A percentile compares a stretch with the other conserved stretches of the same genome.
Evolutionary conservation across 1,139 yeast species (phyloP).

Genomic region (Saccharomyces uvarum): DNA sequence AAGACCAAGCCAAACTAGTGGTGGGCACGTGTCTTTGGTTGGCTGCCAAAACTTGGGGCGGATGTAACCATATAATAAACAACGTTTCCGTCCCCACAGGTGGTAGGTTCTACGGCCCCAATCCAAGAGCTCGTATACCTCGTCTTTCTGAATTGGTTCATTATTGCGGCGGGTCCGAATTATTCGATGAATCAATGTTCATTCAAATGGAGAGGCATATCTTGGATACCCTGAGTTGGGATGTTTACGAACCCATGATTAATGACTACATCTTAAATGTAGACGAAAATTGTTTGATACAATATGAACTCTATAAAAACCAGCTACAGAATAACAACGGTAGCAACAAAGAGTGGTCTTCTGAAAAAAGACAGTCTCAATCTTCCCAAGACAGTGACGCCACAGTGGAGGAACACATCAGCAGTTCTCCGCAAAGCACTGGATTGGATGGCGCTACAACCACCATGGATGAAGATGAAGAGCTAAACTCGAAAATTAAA

Average conservation of each 20-base stretch:
- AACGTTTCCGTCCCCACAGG: constrained; percentile 43
- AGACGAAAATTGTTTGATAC: constrained; percentile 36
- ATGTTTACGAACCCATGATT: constrained; percentile 49
- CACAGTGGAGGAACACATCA: constrained; percentile 20
- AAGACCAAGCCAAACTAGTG: constrained; percentile 84
- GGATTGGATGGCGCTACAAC: constrained; percentile 8
- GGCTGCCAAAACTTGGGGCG: constrained; percentile 76
- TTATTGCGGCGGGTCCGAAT: constrained; percentile 52
- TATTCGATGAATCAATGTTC: constrained; percentile 85
- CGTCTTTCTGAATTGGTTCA: constrained; percentile 54
- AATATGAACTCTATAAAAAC: constrained; percentile 33
- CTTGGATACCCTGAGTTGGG: constrained; percentile 78
- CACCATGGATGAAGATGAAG: constrained; percentile 27
- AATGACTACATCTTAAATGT: constrained; percentile 44
- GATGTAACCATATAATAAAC: constrained; percentile 72
- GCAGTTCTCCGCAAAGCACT: background rate
- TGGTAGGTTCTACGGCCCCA: constrained; percentile 57
- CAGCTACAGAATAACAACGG: constrained; percentile 28
- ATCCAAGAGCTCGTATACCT: constrained; percentile 59
- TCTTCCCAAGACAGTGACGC: constrained; percentile 27
- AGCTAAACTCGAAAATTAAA: constrained; percentile 25
- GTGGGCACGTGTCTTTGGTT: constrained; percentile 94
- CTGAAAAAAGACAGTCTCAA: constrained; percentile 21
- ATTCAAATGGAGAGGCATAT: constrained; percentile 93
- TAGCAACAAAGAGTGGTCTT: constrained; percentile 20